Base-by-base conservation (phyloP, 306 rosid genomes). In the Rosa lucieae region DNA sequence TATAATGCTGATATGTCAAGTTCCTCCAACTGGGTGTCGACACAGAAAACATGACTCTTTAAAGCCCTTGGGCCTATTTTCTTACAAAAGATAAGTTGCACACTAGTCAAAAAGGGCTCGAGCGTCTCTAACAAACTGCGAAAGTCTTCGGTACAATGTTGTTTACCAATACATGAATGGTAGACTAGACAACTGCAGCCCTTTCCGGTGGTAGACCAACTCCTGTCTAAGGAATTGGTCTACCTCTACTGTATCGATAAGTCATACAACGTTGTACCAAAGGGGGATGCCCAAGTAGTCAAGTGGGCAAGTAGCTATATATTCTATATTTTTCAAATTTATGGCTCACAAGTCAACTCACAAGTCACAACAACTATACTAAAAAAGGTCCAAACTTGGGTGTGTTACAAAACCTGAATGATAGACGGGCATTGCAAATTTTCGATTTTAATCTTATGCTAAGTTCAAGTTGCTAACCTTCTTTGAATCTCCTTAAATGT, bases 381-480 rank as follows among this genome's bases (percentile, higher is more conserved):
- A 49, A 49, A 13, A 13, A 1, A 6, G 20, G 55, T 48, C 53
- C 53, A 48, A 48, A 11, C 15, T 48, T 48, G 53, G 53, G 4
- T 12, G 18, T 14, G 0, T 49, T 15, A 49, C 20, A 55, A 55
- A 55, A 20, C 62, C 1, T 55, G 62, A 55, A 55, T 5, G 10
- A 2, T 20, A 75, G 49, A 47, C 71, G 63, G 76, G 1, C 29
- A 29, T 29, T 29, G 29, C 29, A 29, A 29, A 29, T 29, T 29
- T 29, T 29, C 29, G 29, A 29, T 29, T 29, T 29, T 29, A 29
- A 29, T 29, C 29, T 29, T 29, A 1, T 29, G 44, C 21, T 53
- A 58, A 74, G 53, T 11, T 59, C 56, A 80, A 74, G 53, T 11
- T 59, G 63, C 82, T 35, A 82, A 94, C 97, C 95, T 88, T 92